Evolutionary conservation across 352 stramenopile species (phyloP).

Genomic region (Pythium insidiosum): DNA sequence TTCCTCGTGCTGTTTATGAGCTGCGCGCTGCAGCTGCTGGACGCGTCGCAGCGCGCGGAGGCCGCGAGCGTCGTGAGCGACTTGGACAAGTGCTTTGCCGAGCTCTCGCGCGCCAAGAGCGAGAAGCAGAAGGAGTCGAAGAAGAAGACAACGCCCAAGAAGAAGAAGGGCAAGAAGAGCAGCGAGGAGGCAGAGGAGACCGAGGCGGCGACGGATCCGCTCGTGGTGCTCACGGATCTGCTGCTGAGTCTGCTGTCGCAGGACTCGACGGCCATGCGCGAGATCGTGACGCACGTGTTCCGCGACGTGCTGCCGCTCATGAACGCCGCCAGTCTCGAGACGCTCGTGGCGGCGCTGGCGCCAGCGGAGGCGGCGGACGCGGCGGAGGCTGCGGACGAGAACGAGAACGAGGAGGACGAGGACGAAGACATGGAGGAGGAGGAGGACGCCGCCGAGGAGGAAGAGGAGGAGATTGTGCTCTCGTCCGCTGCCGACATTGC

Average conservation of each 20-base stretch:
- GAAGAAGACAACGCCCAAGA: slow-evolving; percentile 22
- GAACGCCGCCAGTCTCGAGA: slow-evolving; percentile 47
- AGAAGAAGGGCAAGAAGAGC: slow-evolving; percentile 22
- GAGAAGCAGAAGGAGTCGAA: slow-evolving; percentile 18
- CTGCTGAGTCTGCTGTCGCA: slow-evolving; percentile 76
- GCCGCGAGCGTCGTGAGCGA: slow-evolving; percentile 44
- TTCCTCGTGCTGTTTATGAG: slow-evolving; percentile 76
- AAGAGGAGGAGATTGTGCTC: slow-evolving; percentile 54
- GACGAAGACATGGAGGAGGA: slow-evolving; percentile 31
- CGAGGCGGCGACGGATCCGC: slow-evolving; percentile 27
- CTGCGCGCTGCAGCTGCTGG: slow-evolving; percentile 61
- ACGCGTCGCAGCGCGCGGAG: slow-evolving; percentile 55
- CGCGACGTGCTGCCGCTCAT: slow-evolving; percentile 61
- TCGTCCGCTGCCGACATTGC: slow-evolving; percentile 52
- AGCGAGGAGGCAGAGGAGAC: slow-evolving; percentile 6
- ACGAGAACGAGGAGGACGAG: slow-evolving; percentile 33
- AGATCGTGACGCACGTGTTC: slow-evolving; percentile 81
- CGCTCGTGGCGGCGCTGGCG: slow-evolving; percentile 63
- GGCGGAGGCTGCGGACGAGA: slow-evolving; percentile 20
- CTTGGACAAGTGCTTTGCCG: slow-evolving; percentile 57
- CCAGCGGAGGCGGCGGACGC: slow-evolving; percentile 21
- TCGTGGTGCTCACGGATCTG: slow-evolving; percentile 78
- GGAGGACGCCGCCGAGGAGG: slow-evolving; percentile 25
- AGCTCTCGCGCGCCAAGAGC: slow-evolving; percentile 29
- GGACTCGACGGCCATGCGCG: slow-evolving; percentile 76